A percentile compares a stretch with the other conserved stretches of the same genome.
Conservation (phyloP, 257 asterid genomes). For the Anisodus tanguticus region DNA sequence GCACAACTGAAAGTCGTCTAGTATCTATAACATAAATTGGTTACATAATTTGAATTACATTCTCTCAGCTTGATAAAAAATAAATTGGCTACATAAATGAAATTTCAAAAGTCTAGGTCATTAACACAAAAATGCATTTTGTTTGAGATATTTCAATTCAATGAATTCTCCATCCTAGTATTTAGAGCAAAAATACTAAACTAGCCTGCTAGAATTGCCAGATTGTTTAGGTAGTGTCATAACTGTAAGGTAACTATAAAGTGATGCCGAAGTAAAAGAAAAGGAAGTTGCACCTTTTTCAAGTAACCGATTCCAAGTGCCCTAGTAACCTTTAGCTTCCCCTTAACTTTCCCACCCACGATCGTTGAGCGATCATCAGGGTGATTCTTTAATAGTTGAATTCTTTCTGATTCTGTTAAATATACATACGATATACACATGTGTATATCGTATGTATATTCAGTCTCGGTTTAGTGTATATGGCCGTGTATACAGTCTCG, state of each 20-base stretch:
- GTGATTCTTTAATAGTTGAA: slow-evolving; percentile 67
- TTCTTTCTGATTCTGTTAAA: slow-evolving; percentile 49
- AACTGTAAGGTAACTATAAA: neutral
- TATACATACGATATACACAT: no score
- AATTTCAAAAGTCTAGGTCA: neutral
- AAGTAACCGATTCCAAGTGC: slow-evolving; percentile 98
- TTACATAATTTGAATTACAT: no score
- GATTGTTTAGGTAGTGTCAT: neutral
- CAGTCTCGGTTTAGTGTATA: no score
- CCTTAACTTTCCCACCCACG: slow-evolving; percentile 77
- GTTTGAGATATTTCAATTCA: neutral
- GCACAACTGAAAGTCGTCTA: slow-evolving; percentile 1
- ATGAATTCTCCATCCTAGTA: neutral
- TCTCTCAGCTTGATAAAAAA: no score
- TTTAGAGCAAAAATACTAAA: neutral
- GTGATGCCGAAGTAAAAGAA: neutral
- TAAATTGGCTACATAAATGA: neutral
- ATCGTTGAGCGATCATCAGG: slow-evolving; percentile 69
- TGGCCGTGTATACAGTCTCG: no score
- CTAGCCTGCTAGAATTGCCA: neutral
- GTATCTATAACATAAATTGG: neutral
- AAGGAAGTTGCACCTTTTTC: slow-evolving; percentile 65
- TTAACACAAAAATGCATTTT: neutral
- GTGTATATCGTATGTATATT: no score
- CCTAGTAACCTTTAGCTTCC: slow-evolving; percentile 88